These are phyloP conservation scores for Phaeotremella fagi DNA, from an alignment of 768 basidiomycete genomes.

Conservation along the genomic window DNA sequence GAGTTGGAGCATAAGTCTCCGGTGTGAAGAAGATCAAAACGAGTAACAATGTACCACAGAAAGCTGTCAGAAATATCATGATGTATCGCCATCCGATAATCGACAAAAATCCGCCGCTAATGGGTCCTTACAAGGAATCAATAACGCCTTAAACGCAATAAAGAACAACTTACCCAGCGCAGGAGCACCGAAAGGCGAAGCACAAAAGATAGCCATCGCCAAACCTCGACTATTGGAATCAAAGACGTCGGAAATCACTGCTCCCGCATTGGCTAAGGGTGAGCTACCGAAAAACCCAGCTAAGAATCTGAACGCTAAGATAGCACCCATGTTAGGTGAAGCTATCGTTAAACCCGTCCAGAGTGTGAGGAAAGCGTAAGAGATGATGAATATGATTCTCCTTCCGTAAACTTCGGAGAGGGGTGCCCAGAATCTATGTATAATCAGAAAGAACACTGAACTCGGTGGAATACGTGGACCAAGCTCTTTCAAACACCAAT, in stretches of 20 bases:
- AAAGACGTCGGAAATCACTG: constrained; percentile 44
- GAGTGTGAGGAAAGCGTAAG: constrained; percentile 46
- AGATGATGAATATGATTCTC: constrained; percentile 48
- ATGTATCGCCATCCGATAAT: constrained; percentile 48
- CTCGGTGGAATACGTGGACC: no score
- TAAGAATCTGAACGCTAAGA: constrained; percentile 51
- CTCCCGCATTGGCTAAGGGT: constrained; percentile 50
- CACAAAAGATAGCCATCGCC: constrained; percentile 45
- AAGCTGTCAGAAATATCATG: constrained; percentile 49
- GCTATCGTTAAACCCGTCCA: constrained; percentile 47
- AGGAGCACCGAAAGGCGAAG: constrained; percentile 45
- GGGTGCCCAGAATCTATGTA: constrained; percentile 50
- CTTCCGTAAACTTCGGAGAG: constrained; percentile 49
- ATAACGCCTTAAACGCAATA: no score
- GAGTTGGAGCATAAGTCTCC: constrained; percentile 48
- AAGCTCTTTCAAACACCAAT: not conserved
- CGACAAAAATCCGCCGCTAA: constrained; percentile 51
- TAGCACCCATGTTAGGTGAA: constrained; percentile 45
- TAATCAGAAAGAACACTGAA: constrained; percentile 43
- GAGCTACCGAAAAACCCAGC: constrained; percentile 48
- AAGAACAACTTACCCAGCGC: no score
- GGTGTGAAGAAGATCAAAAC: constrained; percentile 31
- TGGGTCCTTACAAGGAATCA: no score
- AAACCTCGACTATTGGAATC: constrained; percentile 44
- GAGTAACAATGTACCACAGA: constrained; percentile 36